These are phyloP conservation scores for Suhomyces wounanorum DNA, from an alignment of 1,139 yeast genomes.

Conservation along the genomic window DNA sequence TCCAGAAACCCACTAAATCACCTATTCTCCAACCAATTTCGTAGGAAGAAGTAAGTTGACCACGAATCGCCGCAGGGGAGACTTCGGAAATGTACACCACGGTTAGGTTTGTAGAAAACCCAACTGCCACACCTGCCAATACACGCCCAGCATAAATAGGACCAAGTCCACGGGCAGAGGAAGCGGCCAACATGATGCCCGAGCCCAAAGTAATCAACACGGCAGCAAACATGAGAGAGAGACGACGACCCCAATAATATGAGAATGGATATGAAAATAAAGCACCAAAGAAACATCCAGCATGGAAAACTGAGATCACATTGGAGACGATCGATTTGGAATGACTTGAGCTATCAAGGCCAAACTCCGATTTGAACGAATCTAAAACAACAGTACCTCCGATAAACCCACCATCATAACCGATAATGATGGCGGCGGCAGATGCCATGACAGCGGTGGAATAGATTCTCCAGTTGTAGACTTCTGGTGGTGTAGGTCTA, in stretches of 20 bases:
- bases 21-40: slow-evolving; percentile 50
- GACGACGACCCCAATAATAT: slow-evolving; percentile 40
- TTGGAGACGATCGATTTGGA: slow-evolving; percentile 32
- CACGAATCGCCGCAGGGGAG: slow-evolving; percentile 44
- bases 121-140: slow-evolving; percentile 43
- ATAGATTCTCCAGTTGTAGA: slow-evolving; percentile 39
- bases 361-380: slow-evolving; percentile 40
- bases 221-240: slow-evolving; percentile 38
- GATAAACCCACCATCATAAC: slow-evolving; percentile 48
- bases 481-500: slow-evolving; percentile 42
- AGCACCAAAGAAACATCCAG: slow-evolving; percentile 51
- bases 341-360: slow-evolving; percentile 28
- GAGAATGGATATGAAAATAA: slow-evolving; percentile 43
- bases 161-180: slow-evolving; percentile 31
- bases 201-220: slow-evolving; percentile 40
- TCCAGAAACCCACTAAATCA: slow-evolving; percentile 48
- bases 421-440: slow-evolving; percentile 41
- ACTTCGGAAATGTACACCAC: slow-evolving; percentile 46
- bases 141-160: slow-evolving; percentile 48
- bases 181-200: slow-evolving; percentile 43
- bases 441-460: slow-evolving; percentile 43
- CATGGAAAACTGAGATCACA: slow-evolving; percentile 49
- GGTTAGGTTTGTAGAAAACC: slow-evolving; percentile 43
- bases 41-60: slow-evolving; percentile 39
- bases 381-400: slow-evolving; percentile 45